Evolutionary conservation across 441 rosid genomes (phyloP).

Genomic region (Populus trichocarpa): DNA sequence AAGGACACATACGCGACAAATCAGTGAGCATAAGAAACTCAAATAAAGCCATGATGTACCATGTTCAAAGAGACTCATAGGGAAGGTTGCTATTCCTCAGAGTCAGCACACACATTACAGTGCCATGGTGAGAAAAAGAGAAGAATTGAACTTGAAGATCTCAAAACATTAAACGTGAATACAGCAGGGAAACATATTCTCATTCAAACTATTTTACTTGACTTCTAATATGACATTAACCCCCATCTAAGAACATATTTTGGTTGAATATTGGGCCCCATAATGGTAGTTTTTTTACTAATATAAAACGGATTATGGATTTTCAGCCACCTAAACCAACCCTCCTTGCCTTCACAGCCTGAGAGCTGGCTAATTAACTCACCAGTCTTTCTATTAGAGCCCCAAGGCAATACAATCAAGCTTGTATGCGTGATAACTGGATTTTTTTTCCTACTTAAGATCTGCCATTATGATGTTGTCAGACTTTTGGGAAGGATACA

Average conservation of each 20-base stretch:
- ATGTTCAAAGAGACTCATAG: background rate
- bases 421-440: no score
- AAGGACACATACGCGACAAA: background rate
- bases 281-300: background rate
- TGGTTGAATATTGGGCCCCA: background rate
- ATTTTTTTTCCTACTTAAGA: no score
- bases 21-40: background rate
- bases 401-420: no score
- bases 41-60: background rate
- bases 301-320: background rate
- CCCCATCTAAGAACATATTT: background rate
- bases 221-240: background rate
- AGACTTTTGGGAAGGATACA: no score
- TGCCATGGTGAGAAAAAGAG: background rate
- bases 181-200: background rate
- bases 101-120: background rate
- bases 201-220: background rate
- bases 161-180: background rate
- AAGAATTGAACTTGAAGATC: background rate
- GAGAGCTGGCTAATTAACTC: background rate
- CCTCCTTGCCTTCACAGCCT: background rate
- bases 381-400: background rate
- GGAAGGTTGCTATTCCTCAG: background rate
- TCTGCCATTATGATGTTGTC: no score
- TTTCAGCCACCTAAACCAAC: background rate